Conservation (phyloP, 768 basidiomycete genomes). For the Russula virescens region DNA sequence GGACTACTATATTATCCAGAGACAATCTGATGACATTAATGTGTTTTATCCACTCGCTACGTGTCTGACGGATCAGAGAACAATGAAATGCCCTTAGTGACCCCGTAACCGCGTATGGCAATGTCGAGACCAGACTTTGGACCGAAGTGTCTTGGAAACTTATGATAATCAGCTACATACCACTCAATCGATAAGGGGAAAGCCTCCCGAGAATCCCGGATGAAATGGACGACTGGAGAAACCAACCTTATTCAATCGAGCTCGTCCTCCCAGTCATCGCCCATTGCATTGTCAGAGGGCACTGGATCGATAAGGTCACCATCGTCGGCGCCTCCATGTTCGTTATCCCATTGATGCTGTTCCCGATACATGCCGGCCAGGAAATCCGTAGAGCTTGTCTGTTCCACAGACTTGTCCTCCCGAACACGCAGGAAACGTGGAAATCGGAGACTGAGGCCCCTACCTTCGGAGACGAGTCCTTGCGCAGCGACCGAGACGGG, state of each 20-base stretch:
- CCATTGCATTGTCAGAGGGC: constrained; percentile 30
- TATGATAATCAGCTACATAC: neutral
- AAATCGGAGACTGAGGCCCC: constrained; percentile 82
- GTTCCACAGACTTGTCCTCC: constrained; percentile 66
- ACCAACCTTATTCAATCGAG: neutral
- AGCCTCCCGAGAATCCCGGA: neutral
- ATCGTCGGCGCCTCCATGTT: constrained; percentile 42
- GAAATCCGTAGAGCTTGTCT: constrained; percentile 68
- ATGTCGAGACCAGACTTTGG: constrained; percentile 2
- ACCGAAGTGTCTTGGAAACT: neutral
- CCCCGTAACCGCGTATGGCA: neutral
- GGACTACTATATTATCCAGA: neutral
- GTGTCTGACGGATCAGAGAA: neutral
- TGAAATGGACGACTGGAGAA: neutral
- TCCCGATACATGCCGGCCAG: constrained; percentile 62
- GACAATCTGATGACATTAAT: neutral
- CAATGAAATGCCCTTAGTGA: neutral
- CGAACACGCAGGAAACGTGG: constrained; percentile 74
- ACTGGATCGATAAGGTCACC: constrained; percentile 57
- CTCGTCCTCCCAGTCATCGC: constrained; percentile 30
- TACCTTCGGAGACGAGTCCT: constrained; percentile 47
- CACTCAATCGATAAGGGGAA: constrained; percentile 14
- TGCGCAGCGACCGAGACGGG: constrained; percentile 79
- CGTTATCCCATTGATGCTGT: constrained; percentile 46
- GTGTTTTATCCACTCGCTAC: neutral